Conservation (phyloP, 805 yeast genomes). For the Kockiozyma suomiensis region DNA sequence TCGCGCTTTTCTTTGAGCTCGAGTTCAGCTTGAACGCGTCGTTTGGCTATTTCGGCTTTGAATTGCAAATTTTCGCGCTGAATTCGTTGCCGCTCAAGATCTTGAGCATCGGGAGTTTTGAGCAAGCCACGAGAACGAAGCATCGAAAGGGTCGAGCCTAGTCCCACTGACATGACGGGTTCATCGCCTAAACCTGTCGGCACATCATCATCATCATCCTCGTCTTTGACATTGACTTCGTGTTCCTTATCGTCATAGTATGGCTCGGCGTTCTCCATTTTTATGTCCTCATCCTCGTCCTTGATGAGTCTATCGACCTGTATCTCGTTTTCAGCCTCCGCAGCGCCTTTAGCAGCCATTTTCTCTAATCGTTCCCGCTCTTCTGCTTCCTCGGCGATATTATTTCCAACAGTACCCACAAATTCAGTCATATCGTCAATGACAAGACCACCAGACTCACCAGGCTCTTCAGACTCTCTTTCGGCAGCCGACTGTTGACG, state of each 20-base stretch:
- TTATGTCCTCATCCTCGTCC: conserved; percentile 9
- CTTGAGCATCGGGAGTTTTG: conserved; percentile 35
- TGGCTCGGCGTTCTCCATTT: conserved; percentile 19
- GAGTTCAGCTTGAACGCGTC: conserved; percentile 31
- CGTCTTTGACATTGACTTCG: conserved; percentile 7
- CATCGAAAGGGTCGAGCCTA: conserved; percentile 45
- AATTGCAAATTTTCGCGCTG: conserved; percentile 34
- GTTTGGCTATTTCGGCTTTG: conserved; percentile 33
- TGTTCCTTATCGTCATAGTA: conserved; percentile 24
- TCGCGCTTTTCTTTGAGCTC: conserved; percentile 35
- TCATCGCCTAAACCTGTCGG: conserved; percentile 30
- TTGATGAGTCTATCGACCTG: not conserved
- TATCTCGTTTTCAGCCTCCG: not conserved
- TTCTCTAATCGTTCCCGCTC: conserved; percentile 16
- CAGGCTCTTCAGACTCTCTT: conserved; percentile 31
- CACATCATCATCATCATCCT: conserved; percentile 23
- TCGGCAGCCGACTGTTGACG: conserved; percentile 36
- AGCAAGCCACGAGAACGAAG: conserved; percentile 41
- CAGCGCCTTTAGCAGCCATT: conserved; percentile 9
- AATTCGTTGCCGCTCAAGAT: conserved; percentile 32
- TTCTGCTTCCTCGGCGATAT: conserved; percentile 11
- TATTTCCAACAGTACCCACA: conserved; percentile 33
- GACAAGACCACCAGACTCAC: conserved; percentile 38
- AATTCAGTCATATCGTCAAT: conserved; percentile 50
- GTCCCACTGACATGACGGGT: conserved; percentile 40